A percentile compares a stretch with the other conserved stretches of the same genome.
Conservation (phyloP, 352 stramenopile species). For the Globisporangium mamillatum region DNA sequence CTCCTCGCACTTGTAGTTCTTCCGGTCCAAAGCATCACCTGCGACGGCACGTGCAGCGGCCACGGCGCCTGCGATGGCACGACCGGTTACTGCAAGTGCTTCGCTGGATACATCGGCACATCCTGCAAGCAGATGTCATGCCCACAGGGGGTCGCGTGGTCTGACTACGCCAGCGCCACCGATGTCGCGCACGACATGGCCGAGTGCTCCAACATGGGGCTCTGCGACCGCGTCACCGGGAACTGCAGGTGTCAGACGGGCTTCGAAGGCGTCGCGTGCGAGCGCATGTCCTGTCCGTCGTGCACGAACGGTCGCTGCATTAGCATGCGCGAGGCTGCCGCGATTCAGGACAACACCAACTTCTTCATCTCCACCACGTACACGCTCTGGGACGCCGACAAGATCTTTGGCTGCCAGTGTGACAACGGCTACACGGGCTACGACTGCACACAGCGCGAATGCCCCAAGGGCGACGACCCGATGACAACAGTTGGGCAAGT, state of each 20-base stretch:
- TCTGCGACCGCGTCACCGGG: slow-evolving; percentile 75
- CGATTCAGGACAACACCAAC: slow-evolving; percentile 59
- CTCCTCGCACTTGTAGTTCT: neutral
- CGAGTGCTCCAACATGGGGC: slow-evolving; percentile 86
- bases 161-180: slow-evolving; percentile 43
- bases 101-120: slow-evolving; percentile 65
- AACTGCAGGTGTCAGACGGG: slow-evolving; percentile 58
- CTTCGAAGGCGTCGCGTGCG: slow-evolving; percentile 78
- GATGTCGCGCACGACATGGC: slow-evolving; percentile 14
- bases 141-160: slow-evolving; percentile 49
- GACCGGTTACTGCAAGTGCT: slow-evolving; percentile 80
- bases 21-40: slow-evolving; percentile 22
- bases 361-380: slow-evolving; percentile 67
- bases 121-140: slow-evolving; percentile 69
- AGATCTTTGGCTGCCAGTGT: slow-evolving; percentile 77
- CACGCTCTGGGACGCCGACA: slow-evolving; percentile 67
- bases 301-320: slow-evolving; percentile 69
- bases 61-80: slow-evolving; percentile 41
- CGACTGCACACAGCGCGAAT: slow-evolving; percentile 62
- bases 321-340: slow-evolving; percentile 62
- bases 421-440: slow-evolving; percentile 59
- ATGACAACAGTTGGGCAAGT: slow-evolving; percentile 31
- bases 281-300: slow-evolving; percentile 54
- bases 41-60: slow-evolving; percentile 76
- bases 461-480: slow-evolving; percentile 60